A percentile compares a stretch with the other conserved stretches of the same genome.
Evolutionary conservation across 768 basidiomycete genomes (phyloP).

Genomic region (Xanthoconium stramineum): DNA sequence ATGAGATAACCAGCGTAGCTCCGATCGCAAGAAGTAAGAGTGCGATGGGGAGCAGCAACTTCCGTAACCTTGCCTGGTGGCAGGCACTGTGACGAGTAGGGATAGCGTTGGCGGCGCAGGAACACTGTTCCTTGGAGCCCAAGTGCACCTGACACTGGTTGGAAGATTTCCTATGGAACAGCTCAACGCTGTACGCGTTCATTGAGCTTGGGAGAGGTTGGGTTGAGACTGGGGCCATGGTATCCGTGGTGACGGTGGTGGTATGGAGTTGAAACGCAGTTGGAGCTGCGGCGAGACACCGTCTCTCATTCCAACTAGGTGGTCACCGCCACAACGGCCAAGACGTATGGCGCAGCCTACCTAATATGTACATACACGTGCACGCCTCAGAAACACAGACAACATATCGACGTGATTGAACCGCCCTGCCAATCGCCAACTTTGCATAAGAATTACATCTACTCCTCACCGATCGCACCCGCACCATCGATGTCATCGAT

Average conservation of each 20-base stretch:
- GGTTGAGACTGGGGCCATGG: slow-evolving; percentile 26
- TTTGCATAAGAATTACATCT: background rate
- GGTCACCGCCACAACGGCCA: slow-evolving; percentile 1
- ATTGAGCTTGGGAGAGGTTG: slow-evolving; percentile 28
- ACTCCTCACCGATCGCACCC: slow-evolving; percentile 35
- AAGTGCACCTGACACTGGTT: slow-evolving; percentile 27
- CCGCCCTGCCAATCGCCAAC: too few species aligned
- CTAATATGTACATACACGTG: background rate
- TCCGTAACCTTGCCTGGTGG: slow-evolving; percentile 31
- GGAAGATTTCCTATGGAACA: slow-evolving; percentile 9
- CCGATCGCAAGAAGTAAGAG: slow-evolving; percentile 32
- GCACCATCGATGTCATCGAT: slow-evolving; percentile 24
- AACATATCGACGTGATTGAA: too few species aligned
- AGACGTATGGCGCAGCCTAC: background rate
- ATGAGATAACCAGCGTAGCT: slow-evolving; percentile 32
- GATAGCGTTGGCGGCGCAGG: slow-evolving; percentile 18
- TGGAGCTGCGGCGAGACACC: background rate
- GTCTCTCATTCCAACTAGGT: background rate
- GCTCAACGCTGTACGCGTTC: slow-evolving; percentile 10
- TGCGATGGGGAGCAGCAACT: slow-evolving; percentile 35
- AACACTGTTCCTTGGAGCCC: slow-evolving; percentile 16
- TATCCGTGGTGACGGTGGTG: slow-evolving; percentile 16
- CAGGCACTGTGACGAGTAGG: slow-evolving; percentile 29
- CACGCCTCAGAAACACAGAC: too few species aligned
- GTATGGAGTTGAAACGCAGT: background rate